Conservation (phyloP, 73 alveolate genomes). For the Symbiodinium pilosum region DNA sequence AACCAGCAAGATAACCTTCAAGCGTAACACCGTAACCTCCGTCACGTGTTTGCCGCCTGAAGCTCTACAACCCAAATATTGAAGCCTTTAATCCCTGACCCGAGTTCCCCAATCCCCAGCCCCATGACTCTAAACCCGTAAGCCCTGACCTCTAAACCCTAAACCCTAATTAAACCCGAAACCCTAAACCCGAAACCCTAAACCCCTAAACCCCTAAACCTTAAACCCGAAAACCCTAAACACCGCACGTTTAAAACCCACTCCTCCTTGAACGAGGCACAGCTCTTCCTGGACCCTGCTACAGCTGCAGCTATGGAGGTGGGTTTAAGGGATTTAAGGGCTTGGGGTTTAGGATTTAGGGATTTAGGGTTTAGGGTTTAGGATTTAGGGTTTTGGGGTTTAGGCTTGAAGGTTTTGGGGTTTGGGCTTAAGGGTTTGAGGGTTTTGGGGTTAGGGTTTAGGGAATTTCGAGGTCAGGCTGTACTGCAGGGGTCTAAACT, state of each 20-base stretch:
- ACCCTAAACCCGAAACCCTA: neutral
- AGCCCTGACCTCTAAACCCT: too few species aligned
- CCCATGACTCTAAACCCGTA: too few species aligned
- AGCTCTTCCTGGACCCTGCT: slow-evolving; percentile 35
- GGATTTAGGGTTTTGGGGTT: neutral
- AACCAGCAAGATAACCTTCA: too few species aligned
- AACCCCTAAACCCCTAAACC: neutral
- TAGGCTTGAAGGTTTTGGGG: neutral
- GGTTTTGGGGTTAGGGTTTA: neutral
- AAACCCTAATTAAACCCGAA: too few species aligned
- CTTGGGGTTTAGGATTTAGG: neutral
- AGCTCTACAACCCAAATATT: too few species aligned
- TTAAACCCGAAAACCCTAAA: neutral
- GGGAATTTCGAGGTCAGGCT: too few species aligned
- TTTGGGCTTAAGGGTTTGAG: neutral
- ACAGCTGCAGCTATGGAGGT: slow-evolving; percentile 55
- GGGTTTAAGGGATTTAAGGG: neutral
- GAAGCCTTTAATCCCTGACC: too few species aligned
- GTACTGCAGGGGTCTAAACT: too few species aligned
- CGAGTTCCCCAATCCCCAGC: too few species aligned
- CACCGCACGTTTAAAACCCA: neutral
- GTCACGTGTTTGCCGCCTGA: too few species aligned
- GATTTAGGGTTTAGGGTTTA: neutral
- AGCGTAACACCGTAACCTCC: too few species aligned
- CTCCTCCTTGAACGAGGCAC: slow-evolving; percentile 8